Evolutionary conservation across 169 alveolate species (phyloP), one percentile per base, ranked within the genome.

Genomic region (Neospora caninum): DNA sequence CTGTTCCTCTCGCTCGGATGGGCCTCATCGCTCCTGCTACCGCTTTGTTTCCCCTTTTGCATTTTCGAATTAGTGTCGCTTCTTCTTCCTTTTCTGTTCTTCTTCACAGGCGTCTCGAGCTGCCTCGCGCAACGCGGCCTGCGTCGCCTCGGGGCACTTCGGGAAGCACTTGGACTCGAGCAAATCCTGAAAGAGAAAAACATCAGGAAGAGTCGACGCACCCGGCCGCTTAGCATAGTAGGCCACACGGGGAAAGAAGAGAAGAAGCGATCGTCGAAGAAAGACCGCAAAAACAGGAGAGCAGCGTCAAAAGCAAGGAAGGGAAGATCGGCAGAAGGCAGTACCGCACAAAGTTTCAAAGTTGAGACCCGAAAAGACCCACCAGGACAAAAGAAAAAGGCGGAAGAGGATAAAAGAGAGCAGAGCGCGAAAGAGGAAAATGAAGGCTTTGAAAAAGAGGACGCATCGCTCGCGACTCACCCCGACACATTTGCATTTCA

Each of bases 131-230:
- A 86, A 20, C 31, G 92, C 92, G 25, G 80, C 92, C 41, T 53
- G 92, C 4, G 92, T 86, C 29, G 80, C 80, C n/a, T 86, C 80
- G 0, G 92, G 92, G 42, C 92, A 86, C 39, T 43, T 49, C 53
- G 92, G 49, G 80, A 86, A 86, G 45, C 92, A 86, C 25, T 43
- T 53, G 25, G 92, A 86, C 39, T n/a, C 42, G 16, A 86, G 39
- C 42, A 86, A n/a, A 10, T 86, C 92, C 92, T 86, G 92, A 58
- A 54, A n/a, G 31, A 49, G 0, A n/a, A 20, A 29, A 29, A 84
- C 16, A 36, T 13, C 10, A 80, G 88, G 36, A 27, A 73, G 7
- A 73, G n/a, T 22, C 22, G 58, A 13, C 58, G 58, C 58, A 49
- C 13, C 80, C 10, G 41, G 38, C 80, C 80, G 29, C 34, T 4